Evolutionary conservation across 805 yeast species (phyloP), one percentile per base, ranked within the genome.

Genomic region (Metschnikowia similis): DNA sequence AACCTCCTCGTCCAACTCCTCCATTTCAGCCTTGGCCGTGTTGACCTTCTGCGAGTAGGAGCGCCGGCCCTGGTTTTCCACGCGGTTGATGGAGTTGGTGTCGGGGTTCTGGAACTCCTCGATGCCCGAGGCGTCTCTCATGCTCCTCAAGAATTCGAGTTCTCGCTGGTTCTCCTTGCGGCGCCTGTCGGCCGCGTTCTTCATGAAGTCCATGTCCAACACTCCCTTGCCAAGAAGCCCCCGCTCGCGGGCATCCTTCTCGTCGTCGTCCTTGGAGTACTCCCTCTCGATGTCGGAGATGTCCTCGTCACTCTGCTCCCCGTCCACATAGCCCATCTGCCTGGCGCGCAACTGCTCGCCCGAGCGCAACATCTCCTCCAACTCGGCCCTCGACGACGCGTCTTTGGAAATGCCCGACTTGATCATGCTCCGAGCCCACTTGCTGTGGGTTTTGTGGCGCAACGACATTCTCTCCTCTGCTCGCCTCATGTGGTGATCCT

Each of bases 171-270:
- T 91, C 39, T 76, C 82, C 48, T 77, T 75, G 51, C 75, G 78
- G 54, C 81, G 80, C 56, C 84, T 78, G 49, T 83, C 84, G 53
- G 85, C 96, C 1, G 98, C 98, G 52, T 85, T 86, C 56, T 78
- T 84, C 98, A 92, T 92, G 66, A 92, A 92, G 57, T 91, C 96
- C 98, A 94, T 94, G 44, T 83, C 85, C 78, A 92, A 70, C 17
- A 92, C 84, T 48, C 98, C 97, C 66, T 91, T 92, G 17, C 94
- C 91, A n/a, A 84, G 66, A 41, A 73, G 76, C 8, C 52, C 53
- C 26, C 65, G 56, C 31, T 71, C 66, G 32, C 66, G 65, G 2
- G 58, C 59, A 10, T 70, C 76, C 8, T 60, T 69, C 9, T 67
- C 76, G 8, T 56, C 71, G n/a, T 67, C 64, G 28, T 67, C 72